A percentile compares a stretch with the other conserved stretches of the same genome.
phyloP scores from a whole-genome alignment of 306 rosid species.

The Cucurbita pepo region DNA sequence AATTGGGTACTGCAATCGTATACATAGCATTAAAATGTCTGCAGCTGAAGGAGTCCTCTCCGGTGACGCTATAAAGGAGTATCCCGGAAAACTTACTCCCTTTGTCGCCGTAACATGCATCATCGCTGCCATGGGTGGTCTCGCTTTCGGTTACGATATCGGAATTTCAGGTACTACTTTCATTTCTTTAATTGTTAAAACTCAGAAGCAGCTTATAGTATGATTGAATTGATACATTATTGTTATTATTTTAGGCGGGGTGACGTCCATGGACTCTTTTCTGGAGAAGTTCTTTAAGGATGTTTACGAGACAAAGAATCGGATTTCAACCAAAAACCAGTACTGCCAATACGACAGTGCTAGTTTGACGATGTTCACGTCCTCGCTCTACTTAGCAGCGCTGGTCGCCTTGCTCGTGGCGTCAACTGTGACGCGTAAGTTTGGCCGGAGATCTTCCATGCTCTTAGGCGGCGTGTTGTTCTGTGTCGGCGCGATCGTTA shows the following conservation, averaged over 20 bases:
- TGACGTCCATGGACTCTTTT: slow-evolving; percentile 31
- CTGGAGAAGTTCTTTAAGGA: background rate
- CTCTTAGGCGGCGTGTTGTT: slow-evolving; percentile 15
- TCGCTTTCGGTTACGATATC: background rate
- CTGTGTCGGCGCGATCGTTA: slow-evolving; percentile 52
- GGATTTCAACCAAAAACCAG: background rate
- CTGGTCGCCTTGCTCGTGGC: slow-evolving; percentile 61
- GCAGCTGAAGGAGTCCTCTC: slow-evolving; percentile 29
- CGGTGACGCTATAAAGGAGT: slow-evolving; percentile 9
- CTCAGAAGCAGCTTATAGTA: too few species aligned
- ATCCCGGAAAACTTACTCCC: background rate
- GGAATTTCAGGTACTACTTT: background rate
- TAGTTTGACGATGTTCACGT: slow-evolving; percentile 20
- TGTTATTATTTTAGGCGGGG: slow-evolving; percentile 32
- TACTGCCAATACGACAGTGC: slow-evolving; percentile 19
- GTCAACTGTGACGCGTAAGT: slow-evolving; percentile 38
- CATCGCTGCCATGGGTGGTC: background rate
- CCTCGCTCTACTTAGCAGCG: slow-evolving; percentile 14
- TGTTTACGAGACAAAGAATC: background rate
- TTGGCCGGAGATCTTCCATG: slow-evolving; percentile 67
- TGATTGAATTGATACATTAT: background rate
- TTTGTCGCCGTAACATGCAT: background rate
- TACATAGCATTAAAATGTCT: slow-evolving; percentile 26
- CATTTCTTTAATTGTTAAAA: too few species aligned
- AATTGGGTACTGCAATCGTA: too few species aligned